These are phyloP conservation scores for Syzygium aqueum DNA, from an alignment of 345 rosid species.

Conservation along the genomic window DNA sequence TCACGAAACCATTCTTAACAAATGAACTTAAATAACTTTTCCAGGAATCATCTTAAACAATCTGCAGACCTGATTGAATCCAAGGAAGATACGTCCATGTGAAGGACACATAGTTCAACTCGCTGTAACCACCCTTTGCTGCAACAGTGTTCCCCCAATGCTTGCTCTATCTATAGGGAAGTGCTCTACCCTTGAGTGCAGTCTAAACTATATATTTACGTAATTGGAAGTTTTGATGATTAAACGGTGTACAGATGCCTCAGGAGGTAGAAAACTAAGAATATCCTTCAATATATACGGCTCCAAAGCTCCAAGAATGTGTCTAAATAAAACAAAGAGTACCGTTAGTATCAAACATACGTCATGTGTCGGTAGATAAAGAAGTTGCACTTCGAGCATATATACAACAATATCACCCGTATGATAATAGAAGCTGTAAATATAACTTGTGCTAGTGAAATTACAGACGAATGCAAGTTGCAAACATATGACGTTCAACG, in stretches of 20 bases:
- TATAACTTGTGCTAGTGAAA: background rate
- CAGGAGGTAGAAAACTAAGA: conserved; percentile 98
- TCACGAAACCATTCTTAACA: background rate
- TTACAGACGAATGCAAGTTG: background rate
- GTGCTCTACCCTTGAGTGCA: background rate
- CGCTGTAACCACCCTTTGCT: conserved; percentile 95
- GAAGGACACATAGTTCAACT: conserved; percentile 98
- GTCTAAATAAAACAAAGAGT: conserved; percentile 31
- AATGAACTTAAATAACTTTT: background rate
- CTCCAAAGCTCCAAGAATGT: conserved; percentile 99
- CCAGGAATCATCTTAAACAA: background rate
- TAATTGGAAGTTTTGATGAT: background rate
- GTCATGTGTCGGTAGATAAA: background rate
- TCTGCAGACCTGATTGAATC: conserved; percentile 79
- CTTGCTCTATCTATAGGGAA: conserved; percentile 86
- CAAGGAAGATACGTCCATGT: conserved; percentile 95
- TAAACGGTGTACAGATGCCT: conserved; percentile 41
- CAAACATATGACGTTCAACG: background rate
- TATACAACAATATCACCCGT: background rate
- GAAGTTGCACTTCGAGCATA: background rate
- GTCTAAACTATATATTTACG: background rate
- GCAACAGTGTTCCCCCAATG: conserved; percentile 90
- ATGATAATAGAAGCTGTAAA: background rate
- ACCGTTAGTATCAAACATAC: background rate
- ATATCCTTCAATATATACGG: conserved; percentile 92